phyloP scores from a whole-genome alignment of 2,329 filamentous ascomycete species.

The Westerdykella ornata region DNA sequence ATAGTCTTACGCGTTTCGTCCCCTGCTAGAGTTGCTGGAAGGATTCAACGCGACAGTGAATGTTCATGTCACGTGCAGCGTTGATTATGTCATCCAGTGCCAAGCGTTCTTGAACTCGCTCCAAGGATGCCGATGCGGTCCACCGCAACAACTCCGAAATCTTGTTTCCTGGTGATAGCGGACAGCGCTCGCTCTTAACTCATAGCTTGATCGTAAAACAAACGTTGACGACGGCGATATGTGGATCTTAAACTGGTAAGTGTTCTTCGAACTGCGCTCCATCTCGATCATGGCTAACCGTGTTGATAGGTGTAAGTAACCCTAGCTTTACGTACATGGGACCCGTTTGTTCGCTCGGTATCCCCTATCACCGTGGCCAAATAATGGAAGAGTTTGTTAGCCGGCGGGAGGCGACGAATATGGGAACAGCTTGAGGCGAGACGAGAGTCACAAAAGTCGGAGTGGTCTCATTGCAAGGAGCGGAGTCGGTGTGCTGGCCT shows the following conservation, averaged over 20 bases:
- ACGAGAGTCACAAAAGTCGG: not conserved
- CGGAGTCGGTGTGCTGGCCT: not conserved
- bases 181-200: too few relatives aligned
- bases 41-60: too few relatives aligned
- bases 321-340: too few relatives aligned
- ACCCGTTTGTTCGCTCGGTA: not conserved
- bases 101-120: not conserved
- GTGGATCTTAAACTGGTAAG: slow-evolving; percentile 88
- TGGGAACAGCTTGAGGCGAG: not conserved
- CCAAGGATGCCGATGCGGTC: not conserved
- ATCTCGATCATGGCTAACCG: slow-evolving; percentile 8
- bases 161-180: too few relatives aligned
- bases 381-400: not conserved
- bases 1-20: too few relatives aligned
- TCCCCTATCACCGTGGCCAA: slow-evolving; percentile 3
- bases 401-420: not conserved
- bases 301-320: slow-evolving; percentile 26
- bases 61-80: too few relatives aligned
- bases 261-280: not conserved
- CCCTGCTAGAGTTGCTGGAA: too few relatives aligned
- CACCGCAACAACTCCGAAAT: not conserved
- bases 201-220: not conserved
- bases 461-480: not conserved
- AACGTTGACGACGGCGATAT: slow-evolving; percentile 42
- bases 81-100: not conserved